A percentile compares a stretch with the other conserved stretches of the same genome.
These are phyloP conservation scores for Jasminum sambac DNA, from an alignment of 257 asterid species.

Conservation along the genomic window DNA sequence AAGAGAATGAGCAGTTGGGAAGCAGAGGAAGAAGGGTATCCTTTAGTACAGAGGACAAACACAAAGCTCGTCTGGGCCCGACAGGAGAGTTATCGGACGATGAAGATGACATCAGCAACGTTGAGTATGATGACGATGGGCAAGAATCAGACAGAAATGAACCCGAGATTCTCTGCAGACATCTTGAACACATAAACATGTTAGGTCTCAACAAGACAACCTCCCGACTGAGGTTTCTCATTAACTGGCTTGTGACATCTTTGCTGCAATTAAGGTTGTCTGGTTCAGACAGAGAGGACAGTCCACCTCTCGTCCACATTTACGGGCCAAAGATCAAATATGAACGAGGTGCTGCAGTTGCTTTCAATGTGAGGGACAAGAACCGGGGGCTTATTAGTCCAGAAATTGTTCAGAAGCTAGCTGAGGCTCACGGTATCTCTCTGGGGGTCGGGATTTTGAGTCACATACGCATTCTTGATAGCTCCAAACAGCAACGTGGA, in stretches of 20 bases:
- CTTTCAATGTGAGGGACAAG: conserved; percentile 79
- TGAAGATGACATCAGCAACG: conserved; percentile 73
- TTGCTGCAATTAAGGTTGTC: conserved; percentile 79
- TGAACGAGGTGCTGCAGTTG: conserved; percentile 94
- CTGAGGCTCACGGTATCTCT: conserved; percentile 68
- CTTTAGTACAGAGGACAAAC: conserved; percentile 73
- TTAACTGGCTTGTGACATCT: conserved; percentile 93
- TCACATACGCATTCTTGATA: conserved; percentile 71
- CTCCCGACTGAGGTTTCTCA: conserved; percentile 73
- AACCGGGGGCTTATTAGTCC: conserved; percentile 78
- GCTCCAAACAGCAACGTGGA: conserved; percentile 56
- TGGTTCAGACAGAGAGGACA: conserved; percentile 42
- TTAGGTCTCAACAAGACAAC: conserved; percentile 94
- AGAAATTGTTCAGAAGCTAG: conserved; percentile 81
- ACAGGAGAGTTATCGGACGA: conserved; percentile 72
- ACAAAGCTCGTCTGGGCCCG: conserved; percentile 47
- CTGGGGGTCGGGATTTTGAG: conserved; percentile 89
- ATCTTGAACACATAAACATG: conserved; percentile 86
- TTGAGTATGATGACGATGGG: conserved; percentile 63
- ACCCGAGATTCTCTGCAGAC: conserved; percentile 79
- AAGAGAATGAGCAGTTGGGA: conserved; percentile 78
- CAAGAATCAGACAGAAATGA: conserved; percentile 84
- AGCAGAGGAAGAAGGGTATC: conserved; percentile 84
- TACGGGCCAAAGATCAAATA: conserved; percentile 96
- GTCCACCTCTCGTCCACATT: conserved; percentile 69